Base-by-base conservation (phyloP, 345 rosid species). In the Rhodamnia argentea region DNA sequence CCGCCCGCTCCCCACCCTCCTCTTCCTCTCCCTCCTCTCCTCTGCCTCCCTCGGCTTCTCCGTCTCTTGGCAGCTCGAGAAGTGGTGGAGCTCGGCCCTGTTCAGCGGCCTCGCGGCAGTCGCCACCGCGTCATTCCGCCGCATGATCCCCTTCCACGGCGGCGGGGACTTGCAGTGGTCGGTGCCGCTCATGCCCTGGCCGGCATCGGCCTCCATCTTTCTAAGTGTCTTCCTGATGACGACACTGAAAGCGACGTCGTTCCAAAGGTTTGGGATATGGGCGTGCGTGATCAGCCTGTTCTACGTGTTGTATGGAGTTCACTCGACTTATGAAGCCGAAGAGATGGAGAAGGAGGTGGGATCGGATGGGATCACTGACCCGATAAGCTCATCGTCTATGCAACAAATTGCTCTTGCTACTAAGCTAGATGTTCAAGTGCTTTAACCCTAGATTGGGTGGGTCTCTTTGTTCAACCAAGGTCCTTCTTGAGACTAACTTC, bases 161-260 rank as follows among this genome's bases (percentile, higher is more conserved):
- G 53, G 52, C 6, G 82, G 40, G 87, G 82, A 75, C 52, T 90
- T 22, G 85, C 85, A 47, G 88, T 96, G 98, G 99, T 91, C 95
- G 2, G 98, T 96, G 52, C 98, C 99, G 10, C 85, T 94, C 78
- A 96, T 96, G 99, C 99, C 99, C 18, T 96, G 98, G 98, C 98
- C 97, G 6, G 96, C 98, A 0, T 96, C 94, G 4, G 78, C 91
- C 5, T 95, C 98, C 0, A 92, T 94, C 86, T 94, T 94, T 91
- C 94, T 96, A 13, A 96, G 93, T 84, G 91, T 94, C 27, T 94
- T 96, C 87, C 96, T 96, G 22, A 91, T 92, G 93, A 91, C 94
- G 50, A 94, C 95, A 9, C 86, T 96, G 29, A 95, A 93, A 90
- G 51, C 74, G 86, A 70, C 91, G 5, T 89, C 98, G 18, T 94